Evolutionary conservation across 805 yeast species (phyloP).

Genomic region (Candida sakaeoensis): DNA sequence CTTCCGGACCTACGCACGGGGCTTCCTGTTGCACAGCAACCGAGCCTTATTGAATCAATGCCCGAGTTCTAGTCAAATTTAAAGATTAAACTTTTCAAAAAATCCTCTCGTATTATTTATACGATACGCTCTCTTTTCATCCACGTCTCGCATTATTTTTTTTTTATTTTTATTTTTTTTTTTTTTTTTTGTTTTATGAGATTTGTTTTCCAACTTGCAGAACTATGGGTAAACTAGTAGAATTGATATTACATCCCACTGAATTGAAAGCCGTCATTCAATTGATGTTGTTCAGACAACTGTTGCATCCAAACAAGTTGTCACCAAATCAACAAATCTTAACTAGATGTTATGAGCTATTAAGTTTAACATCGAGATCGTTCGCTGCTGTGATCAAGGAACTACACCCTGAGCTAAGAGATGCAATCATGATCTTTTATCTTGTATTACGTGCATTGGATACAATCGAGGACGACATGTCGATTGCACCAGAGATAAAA

Average conservation of each 20-base stretch:
- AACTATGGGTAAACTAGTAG: slow-evolving; percentile 56
- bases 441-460: slow-evolving; percentile 85
- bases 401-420: slow-evolving; percentile 83
- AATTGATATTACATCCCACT: slow-evolving; percentile 63
- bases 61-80: too few species aligned
- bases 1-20: too few species aligned
- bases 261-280: slow-evolving; percentile 70
- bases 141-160: slow-evolving; percentile 1
- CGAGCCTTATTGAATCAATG: too few species aligned
- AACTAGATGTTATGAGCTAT: slow-evolving; percentile 62
- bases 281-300: slow-evolving; percentile 49
- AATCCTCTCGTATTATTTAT: neutral
- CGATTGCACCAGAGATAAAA: slow-evolving; percentile 67
- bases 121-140: neutral
- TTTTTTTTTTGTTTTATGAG: neutral
- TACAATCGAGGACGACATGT: slow-evolving; percentile 95
- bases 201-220: neutral
- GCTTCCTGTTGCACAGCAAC: too few species aligned
- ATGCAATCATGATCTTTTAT: slow-evolving; percentile 80
- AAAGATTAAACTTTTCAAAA: too few species aligned
- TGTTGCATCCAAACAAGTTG: slow-evolving; percentile 46
- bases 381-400: slow-evolving; percentile 93
- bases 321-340: slow-evolving; percentile 21
- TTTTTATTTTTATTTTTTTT: slow-evolving; percentile 1
- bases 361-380: slow-evolving; percentile 76